Conservation (phyloP, 2,329 filamentous ascomycete genomes). For the Fusarium sp. region DNA sequence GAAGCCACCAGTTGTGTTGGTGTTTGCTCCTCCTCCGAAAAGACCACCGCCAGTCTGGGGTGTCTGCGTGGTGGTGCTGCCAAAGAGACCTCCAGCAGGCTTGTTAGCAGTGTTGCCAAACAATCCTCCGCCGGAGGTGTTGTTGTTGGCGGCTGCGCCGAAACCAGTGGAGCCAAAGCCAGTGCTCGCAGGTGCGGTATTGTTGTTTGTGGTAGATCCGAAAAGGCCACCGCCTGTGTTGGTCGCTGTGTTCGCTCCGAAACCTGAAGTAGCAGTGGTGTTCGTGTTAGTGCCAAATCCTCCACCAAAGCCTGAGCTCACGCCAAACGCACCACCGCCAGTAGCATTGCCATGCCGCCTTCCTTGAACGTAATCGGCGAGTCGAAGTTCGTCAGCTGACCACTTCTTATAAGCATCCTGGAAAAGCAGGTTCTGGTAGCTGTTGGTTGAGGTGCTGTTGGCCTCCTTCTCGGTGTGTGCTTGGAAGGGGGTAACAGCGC, state of each 20-base stretch:
- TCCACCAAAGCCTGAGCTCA: conserved; percentile 65
- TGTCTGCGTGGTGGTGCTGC: conserved; percentile 41
- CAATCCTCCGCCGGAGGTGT: conserved; percentile 46
- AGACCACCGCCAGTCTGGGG: conserved; percentile 45
- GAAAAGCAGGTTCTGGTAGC: conserved; percentile 84
- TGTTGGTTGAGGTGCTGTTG: conserved; percentile 66
- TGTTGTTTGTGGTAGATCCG: conserved; percentile 51
- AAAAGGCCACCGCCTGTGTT: conserved; percentile 56
- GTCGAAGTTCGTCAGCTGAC: conserved; percentile 85
- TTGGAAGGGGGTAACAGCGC: conserved; percentile 75
- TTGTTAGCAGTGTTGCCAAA: conserved; percentile 50
- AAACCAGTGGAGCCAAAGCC: conserved; percentile 56
- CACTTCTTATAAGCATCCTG: conserved; percentile 87
- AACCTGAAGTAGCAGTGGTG: conserved; percentile 54
- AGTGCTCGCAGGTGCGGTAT: conserved; percentile 42
- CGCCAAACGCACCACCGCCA: conserved; percentile 87
- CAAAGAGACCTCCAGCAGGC: conserved; percentile 56
- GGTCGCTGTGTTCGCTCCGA: conserved; percentile 58
- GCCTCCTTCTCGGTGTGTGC: conserved; percentile 80
- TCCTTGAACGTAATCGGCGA: conserved; percentile 90
- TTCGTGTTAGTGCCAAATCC: conserved; percentile 60
- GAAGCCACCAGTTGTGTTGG: conserved; percentile 34
- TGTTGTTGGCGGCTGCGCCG: conserved; percentile 52
- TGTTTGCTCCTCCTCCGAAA: conserved; percentile 44
- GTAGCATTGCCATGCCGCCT: conserved; percentile 85